Conservation (phyloP, 495 filamentous ascomycete genomes). For the Neurospora hispaniola region DNA sequence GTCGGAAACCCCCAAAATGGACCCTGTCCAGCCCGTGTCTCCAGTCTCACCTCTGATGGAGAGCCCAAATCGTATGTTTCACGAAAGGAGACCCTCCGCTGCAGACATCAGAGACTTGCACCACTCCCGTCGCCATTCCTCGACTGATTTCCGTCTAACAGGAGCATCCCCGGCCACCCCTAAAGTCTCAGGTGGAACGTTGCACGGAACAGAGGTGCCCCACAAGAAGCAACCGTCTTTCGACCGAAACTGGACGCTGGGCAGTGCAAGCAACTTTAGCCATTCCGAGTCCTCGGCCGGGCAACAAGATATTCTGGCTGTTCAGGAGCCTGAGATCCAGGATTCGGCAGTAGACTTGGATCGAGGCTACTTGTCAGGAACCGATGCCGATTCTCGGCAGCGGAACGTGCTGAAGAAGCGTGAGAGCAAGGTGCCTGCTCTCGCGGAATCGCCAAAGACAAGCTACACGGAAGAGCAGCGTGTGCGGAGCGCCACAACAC, state of each 20-base stretch:
- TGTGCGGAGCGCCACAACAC: constrained; percentile 45
- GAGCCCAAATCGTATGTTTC: constrained; percentile 40
- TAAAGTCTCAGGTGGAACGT: constrained; percentile 26
- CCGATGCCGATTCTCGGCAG: constrained; percentile 63
- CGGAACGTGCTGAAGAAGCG: constrained; percentile 78
- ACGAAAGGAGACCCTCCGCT: constrained; percentile 54
- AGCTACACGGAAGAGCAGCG: constrained; percentile 66
- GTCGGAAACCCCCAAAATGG: constrained; percentile 34
- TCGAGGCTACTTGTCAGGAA: constrained; percentile 87
- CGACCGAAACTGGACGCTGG: constrained; percentile 82
- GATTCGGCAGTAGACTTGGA: constrained; percentile 55
- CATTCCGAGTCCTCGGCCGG: constrained; percentile 35
- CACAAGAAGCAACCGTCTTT: constrained; percentile 83
- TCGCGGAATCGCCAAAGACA: constrained; percentile 47
- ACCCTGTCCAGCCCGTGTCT: constrained; percentile 25
- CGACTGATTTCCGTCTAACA: constrained; percentile 56
- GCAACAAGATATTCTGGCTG: constrained; percentile 25
- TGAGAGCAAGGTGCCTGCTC: constrained; percentile 42
- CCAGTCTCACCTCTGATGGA: constrained; percentile 42
- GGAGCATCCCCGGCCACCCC: constrained; percentile 23
- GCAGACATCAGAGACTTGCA: constrained; percentile 76
- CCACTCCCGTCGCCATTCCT: constrained; percentile 82
- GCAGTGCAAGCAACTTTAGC: constrained; percentile 31
- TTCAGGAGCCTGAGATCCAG: constrained; percentile 23
- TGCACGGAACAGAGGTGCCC: constrained; percentile 23